Conservation (phyloP, 2,329 filamentous ascomycete species). For the Diaporthe sp. region DNA sequence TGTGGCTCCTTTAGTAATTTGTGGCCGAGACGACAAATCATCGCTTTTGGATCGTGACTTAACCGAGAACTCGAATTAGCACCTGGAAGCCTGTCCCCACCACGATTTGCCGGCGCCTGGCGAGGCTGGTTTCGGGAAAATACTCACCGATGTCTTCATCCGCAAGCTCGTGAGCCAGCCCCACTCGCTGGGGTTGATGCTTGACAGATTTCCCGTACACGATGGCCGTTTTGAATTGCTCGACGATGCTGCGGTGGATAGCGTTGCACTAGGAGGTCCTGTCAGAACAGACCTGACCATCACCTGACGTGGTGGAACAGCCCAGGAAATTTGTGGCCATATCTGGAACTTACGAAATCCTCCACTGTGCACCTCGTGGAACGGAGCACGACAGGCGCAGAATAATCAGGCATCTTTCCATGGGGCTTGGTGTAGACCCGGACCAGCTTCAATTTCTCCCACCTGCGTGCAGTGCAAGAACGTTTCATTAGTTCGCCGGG, state of each 20-base stretch:
- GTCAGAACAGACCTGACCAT: slow-evolving; percentile 42
- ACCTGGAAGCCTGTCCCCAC: slow-evolving; percentile 7
- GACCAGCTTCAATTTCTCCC: slow-evolving; percentile 93
- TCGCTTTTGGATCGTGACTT: slow-evolving; percentile 78
- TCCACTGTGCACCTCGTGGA: slow-evolving; percentile 88
- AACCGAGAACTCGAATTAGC: slow-evolving; percentile 44
- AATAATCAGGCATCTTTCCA: slow-evolving; percentile 93
- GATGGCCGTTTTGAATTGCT: slow-evolving; percentile 94
- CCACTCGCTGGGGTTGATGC: slow-evolving; percentile 97
- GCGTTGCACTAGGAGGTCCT: slow-evolving; percentile 82
- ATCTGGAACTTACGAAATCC: slow-evolving; percentile 83
- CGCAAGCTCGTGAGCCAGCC: slow-evolving; percentile 88
- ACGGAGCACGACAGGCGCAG: slow-evolving; percentile 88
- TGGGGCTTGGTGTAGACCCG: slow-evolving; percentile 99
- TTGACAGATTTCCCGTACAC: slow-evolving; percentile 99
- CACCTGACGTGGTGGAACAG: background rate
- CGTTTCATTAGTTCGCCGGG: slow-evolving; percentile 29
- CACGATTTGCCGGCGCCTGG: slow-evolving; percentile 12
- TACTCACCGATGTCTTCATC: slow-evolving; percentile 96
- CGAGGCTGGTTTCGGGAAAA: slow-evolving; percentile 26
- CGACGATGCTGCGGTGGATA: slow-evolving; percentile 95
- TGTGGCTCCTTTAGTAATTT: slow-evolving; percentile 33
- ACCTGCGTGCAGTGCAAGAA: slow-evolving; percentile 60
- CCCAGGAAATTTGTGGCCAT: background rate
- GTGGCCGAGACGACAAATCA: slow-evolving; percentile 53